Evolutionary conservation across 495 filamentous ascomycete genomes (phyloP).

Genomic region (Friedmanniomyces simplex): DNA sequence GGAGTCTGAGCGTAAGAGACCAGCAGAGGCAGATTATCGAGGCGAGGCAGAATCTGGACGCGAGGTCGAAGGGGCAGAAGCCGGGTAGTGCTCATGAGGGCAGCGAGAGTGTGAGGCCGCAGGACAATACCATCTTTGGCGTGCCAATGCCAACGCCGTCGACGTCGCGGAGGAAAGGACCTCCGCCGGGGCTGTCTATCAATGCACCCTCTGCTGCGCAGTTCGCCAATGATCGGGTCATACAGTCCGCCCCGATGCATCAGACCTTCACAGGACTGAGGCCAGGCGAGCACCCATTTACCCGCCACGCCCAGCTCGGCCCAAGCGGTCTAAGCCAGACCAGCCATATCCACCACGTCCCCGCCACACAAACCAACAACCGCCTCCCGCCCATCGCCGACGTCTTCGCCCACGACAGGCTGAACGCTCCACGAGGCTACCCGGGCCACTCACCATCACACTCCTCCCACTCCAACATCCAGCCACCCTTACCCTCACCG

Average conservation of each 20-base stretch:
- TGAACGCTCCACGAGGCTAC: constrained; percentile 41
- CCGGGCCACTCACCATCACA: constrained; percentile 59
- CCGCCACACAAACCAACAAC: constrained; percentile 81
- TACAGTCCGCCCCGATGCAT: constrained; percentile 92
- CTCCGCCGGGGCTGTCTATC: constrained; percentile 85
- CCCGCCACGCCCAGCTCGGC: constrained; percentile 74
- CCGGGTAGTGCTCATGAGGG: constrained; percentile 58
- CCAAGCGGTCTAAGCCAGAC: constrained; percentile 76
- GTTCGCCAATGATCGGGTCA: constrained; percentile 90
- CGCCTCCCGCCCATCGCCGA: constrained; percentile 89
- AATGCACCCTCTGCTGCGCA: constrained; percentile 92
- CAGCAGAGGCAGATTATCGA: constrained; percentile 94
- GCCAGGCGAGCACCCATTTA: constrained; percentile 50
- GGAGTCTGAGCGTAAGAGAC: constrained; percentile 86
- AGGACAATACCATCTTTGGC: constrained; percentile 40
- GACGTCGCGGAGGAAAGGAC: constrained; percentile 57
- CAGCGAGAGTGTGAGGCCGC: constrained; percentile 39
- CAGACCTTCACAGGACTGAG: constrained; percentile 84
- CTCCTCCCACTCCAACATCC: constrained; percentile 31
- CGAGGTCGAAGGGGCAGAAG: constrained; percentile 55
- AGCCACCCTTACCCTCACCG: constrained; percentile 67
- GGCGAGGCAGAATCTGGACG: constrained; percentile 54
- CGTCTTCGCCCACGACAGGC: constrained; percentile 78
- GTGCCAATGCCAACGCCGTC: constrained; percentile 49
- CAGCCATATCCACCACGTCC: constrained; percentile 86